phyloP scores from a whole-genome alignment of 75 land plant species.

The Pinus tabuliformis region DNA sequence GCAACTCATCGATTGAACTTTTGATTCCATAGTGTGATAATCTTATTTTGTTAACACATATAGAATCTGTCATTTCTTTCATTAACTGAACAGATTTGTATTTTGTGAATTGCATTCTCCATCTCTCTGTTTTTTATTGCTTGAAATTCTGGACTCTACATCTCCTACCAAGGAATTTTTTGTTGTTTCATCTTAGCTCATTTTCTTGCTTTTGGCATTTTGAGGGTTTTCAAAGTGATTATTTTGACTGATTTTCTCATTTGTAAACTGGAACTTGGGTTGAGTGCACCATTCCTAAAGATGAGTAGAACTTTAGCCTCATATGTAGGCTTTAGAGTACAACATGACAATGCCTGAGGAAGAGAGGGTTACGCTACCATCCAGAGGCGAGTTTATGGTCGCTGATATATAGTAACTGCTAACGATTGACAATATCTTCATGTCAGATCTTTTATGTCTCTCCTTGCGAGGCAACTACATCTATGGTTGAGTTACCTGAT shows the following conservation, averaged over 20 bases:
- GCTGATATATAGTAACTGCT: neutral
- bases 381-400: neutral
- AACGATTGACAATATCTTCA: neutral
- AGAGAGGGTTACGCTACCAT: constrained; percentile 18
- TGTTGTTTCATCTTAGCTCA: neutral
- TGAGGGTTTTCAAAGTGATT: too few species aligned
- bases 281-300: constrained; percentile 22
- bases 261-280: constrained; percentile 11
- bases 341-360: constrained; percentile 41
- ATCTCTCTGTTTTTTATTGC: neutral
- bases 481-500: neutral
- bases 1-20: too few species aligned
- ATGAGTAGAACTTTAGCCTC: constrained; percentile 11
- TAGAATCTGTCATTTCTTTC: neutral
- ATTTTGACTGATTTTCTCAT: too few species aligned
- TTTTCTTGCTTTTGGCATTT: too few species aligned
- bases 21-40: too few species aligned
- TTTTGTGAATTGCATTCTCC: neutral
- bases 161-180: neutral
- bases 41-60: neutral
- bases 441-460: neutral
- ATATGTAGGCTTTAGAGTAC: constrained; percentile 35
- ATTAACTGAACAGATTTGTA: neutral
- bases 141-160: neutral
- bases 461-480: neutral